Conservation (phyloP, 2,329 filamentous ascomycete species). For the Lomentospora prolificans region DNA sequence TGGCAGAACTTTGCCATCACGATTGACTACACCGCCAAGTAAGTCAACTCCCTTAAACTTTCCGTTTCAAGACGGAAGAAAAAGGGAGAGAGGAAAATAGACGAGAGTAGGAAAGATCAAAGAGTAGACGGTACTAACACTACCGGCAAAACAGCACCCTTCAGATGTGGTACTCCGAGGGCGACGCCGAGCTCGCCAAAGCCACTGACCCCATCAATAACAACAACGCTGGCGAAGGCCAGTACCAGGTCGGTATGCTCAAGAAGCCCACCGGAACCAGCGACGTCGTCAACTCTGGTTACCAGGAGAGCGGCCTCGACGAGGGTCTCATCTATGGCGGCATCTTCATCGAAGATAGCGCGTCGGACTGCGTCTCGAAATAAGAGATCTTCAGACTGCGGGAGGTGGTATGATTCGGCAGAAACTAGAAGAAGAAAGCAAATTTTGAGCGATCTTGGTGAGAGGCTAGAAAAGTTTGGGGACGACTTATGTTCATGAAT, state of each 20-base stretch:
- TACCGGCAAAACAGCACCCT: slow-evolving; percentile 11
- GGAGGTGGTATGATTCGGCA: no score
- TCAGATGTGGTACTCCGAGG: slow-evolving; percentile 13
- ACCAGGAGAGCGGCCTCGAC: slow-evolving; percentile 33
- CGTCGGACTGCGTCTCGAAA: slow-evolving; percentile 29
- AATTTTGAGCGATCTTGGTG: no score
- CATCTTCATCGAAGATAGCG: slow-evolving; percentile 38
- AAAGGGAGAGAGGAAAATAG: background rate
- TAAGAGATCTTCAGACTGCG: no score
- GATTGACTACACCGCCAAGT: slow-evolving; percentile 13
- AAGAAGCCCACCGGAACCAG: slow-evolving; percentile 45
- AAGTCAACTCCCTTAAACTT: background rate
- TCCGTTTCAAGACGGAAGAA: background rate
- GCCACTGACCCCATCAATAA: slow-evolving; percentile 20
- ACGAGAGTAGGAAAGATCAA: background rate
- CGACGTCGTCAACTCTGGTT: slow-evolving; percentile 40
- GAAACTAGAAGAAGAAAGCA: background rate
- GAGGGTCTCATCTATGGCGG: slow-evolving; percentile 42
- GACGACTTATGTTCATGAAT: background rate
- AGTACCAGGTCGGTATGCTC: slow-evolving; percentile 50
- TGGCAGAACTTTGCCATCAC: slow-evolving; percentile 16
- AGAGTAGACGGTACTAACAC: background rate
- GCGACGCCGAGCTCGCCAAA: slow-evolving; percentile 8
- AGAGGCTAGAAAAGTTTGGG: no score
- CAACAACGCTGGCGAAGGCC: slow-evolving; percentile 46